A percentile compares a stretch with the other conserved stretches of the same genome.
Conservation (phyloP, 345 rosid genomes). For the Populus deltoides region DNA sequence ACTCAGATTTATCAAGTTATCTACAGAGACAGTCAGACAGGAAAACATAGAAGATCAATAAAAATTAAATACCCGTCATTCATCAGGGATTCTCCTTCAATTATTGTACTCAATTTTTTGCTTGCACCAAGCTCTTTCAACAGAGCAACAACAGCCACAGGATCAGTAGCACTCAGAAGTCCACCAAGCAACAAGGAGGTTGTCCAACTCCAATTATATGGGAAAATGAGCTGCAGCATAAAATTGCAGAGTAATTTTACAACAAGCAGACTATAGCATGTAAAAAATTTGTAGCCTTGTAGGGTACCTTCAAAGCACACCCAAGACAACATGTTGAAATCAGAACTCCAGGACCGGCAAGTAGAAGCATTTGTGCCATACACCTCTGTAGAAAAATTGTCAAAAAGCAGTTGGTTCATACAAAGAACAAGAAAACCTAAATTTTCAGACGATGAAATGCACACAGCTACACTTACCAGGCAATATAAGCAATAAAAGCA, state of each 20-base stretch:
- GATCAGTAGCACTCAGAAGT: constrained; percentile 96
- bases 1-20: constrained; percentile 1
- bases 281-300: background rate
- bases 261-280: background rate
- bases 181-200: constrained; percentile 92
- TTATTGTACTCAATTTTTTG: constrained; percentile 85
- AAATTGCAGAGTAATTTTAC: background rate
- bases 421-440: background rate
- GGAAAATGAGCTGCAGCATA: constrained; percentile 67
- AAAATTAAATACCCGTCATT: constrained; percentile 75
- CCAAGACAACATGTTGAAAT: constrained; percentile 83
- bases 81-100: constrained; percentile 98
- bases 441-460: background rate
- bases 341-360: constrained; percentile 95
- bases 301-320: constrained; percentile 65
- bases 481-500: background rate
- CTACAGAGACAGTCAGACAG: background rate
- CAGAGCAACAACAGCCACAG: constrained; percentile 96
- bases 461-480: background rate
- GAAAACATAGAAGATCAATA: constrained; percentile 1
- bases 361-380: constrained; percentile 78
- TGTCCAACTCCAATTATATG: constrained; percentile 91
- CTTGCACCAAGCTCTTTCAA: constrained; percentile 97
- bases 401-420: background rate
- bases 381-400: constrained; percentile 54